A percentile compares a stretch with the other conserved stretches of the same genome.
Evolutionary conservation across 805 yeast genomes (phyloP).

Genomic region (Candida maesae): DNA sequence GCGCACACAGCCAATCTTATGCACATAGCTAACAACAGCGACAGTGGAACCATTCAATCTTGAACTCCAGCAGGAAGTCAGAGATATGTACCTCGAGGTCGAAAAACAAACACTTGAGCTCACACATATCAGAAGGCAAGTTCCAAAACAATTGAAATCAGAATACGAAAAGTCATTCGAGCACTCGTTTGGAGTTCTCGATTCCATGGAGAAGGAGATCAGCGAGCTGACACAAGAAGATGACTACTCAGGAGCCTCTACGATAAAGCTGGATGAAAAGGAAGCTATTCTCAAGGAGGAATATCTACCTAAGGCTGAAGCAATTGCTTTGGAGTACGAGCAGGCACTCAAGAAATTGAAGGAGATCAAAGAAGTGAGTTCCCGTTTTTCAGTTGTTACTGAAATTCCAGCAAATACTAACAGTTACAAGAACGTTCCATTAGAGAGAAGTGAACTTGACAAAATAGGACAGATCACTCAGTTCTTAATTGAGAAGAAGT

Average conservation of each 20-base stretch:
- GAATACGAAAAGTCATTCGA: slow-evolving; percentile 36
- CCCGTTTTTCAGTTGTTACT: neutral
- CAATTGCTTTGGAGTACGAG: slow-evolving; percentile 18
- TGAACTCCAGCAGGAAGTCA: slow-evolving; percentile 53
- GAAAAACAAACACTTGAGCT: slow-evolving; percentile 60
- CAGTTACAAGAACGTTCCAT: slow-evolving; percentile 22
- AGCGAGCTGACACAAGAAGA: slow-evolving; percentile 19
- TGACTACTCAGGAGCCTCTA: slow-evolving; percentile 6
- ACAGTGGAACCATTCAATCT: slow-evolving; percentile 68
- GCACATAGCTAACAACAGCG: slow-evolving; percentile 23
- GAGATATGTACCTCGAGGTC: slow-evolving; percentile 53
- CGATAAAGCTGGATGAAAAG: neutral
- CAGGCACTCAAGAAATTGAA: slow-evolving; percentile 14
- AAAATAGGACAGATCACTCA: slow-evolving; percentile 29
- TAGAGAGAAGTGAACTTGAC: slow-evolving; percentile 25
- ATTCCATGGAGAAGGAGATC: slow-evolving; percentile 23
- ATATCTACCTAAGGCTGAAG: slow-evolving; percentile 10
- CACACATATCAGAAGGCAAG: slow-evolving; percentile 48
- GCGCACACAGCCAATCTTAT: slow-evolving; percentile 3
- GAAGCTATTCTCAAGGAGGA: slow-evolving; percentile 3
- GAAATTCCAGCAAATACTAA: slow-evolving; percentile 3
- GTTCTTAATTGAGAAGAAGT: slow-evolving; percentile 18
- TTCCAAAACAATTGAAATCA: slow-evolving; percentile 41
- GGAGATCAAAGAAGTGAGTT: slow-evolving; percentile 22
- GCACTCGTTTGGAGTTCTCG: slow-evolving; percentile 29